Conservation (phyloP, 139 green algal genomes). For the Coelastrella sp. region DNA sequence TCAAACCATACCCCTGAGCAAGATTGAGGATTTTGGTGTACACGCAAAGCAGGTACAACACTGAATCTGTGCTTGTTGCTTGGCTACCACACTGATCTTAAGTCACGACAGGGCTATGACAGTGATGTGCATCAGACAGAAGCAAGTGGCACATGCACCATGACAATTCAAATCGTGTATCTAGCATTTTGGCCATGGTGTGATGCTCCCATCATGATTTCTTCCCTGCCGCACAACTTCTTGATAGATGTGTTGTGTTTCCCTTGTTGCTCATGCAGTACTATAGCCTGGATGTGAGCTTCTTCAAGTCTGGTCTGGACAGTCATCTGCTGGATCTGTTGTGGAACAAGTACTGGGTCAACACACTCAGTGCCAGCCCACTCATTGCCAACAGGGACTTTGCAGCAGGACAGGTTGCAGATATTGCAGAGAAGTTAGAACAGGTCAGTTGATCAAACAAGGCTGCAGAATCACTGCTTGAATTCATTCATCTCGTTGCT, state of each 20-base stretch:
- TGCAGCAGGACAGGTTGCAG: constrained; percentile 82
- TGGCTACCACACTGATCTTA: background rate
- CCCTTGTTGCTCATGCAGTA: constrained; percentile 64
- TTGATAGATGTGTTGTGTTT: background rate
- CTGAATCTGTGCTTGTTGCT: background rate
- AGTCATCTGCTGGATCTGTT: constrained; percentile 89
- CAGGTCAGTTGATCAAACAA: constrained; percentile 51
- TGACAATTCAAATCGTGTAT: too few species aligned
- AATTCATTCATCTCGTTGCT: too few species aligned
- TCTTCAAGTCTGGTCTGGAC: constrained; percentile 95
- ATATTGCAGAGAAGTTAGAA: constrained; percentile 96
- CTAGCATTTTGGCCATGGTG: too few species aligned
- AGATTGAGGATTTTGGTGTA: constrained; percentile 99
- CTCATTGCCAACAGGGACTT: constrained; percentile 85
- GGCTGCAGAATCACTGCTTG: background rate
- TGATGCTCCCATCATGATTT: too few species aligned
- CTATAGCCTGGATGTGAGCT: constrained; percentile 88
- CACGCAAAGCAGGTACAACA: constrained; percentile 62
- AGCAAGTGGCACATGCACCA: too few species aligned
- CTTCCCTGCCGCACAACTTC: background rate
- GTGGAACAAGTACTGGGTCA: constrained; percentile 97
- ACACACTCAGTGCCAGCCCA: constrained; percentile 87
- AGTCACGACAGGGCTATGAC: too few species aligned
- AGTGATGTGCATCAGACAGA: too few species aligned
- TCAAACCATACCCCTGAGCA: constrained; percentile 97